These are phyloP conservation scores for Boletus vinaceobasis DNA, from an alignment of 768 basidiomycete genomes.

Conservation along the genomic window DNA sequence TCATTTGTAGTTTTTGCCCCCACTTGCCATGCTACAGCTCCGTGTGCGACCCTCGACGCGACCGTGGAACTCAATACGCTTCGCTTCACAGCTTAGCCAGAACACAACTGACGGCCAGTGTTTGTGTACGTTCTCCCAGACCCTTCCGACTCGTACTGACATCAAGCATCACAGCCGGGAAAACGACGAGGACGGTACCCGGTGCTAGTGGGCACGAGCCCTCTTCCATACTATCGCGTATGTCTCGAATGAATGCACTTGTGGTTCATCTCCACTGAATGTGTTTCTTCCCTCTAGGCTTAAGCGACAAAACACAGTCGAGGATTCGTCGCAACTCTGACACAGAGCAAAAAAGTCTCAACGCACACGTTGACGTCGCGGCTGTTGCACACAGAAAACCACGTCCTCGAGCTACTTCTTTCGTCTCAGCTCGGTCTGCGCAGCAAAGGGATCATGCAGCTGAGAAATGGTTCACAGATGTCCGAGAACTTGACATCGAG, in stretches of 20 bases:
- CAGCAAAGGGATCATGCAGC: conserved; percentile 20
- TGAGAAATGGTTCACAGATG: conserved; percentile 22
- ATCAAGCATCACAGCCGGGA: not conserved
- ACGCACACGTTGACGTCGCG: not conserved
- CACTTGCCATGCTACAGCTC: conserved; percentile 17
- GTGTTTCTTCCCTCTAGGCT: conserved; percentile 10
- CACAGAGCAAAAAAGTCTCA: not conserved
- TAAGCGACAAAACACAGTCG: conserved; percentile 10
- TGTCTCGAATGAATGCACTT: conserved; percentile 3
- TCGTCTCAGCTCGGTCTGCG: conserved; percentile 22
- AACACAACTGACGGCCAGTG: not conserved
- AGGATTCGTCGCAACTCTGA: conserved; percentile 1
- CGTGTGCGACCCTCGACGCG: conserved; percentile 4
- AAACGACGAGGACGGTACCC: not conserved
- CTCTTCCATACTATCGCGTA: conserved; percentile 21
- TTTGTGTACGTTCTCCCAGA: not conserved
- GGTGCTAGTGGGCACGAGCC: not conserved
- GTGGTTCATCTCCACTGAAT: not conserved
- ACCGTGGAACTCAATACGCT: conserved; percentile 7
- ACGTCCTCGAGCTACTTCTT: conserved; percentile 14
- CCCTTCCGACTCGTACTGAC: conserved; percentile 2
- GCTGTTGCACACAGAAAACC: not conserved
- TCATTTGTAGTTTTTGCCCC: not conserved
- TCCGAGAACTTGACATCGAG: conserved; percentile 19
- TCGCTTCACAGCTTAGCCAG: conserved; percentile 7